Conservation (phyloP, 192 early-diverging fungal genomes). For the Phlyctochytrium arcticum region DNA sequence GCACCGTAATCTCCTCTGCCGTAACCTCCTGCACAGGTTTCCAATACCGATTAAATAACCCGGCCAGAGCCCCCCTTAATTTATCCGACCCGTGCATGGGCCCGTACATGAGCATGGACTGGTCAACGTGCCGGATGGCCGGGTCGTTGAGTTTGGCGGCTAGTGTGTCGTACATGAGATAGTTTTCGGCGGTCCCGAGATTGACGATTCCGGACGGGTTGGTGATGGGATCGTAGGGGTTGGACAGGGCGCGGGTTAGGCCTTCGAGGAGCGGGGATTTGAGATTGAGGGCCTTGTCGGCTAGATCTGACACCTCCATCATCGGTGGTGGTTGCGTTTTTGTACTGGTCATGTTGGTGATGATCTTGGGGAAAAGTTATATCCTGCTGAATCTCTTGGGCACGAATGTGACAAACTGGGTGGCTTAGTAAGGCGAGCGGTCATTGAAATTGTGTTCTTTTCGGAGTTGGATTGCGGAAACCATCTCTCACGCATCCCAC, state of each 20-base stretch:
- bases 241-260: background rate
- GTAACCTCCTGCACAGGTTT: conserved; percentile 38
- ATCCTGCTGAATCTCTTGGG: too few relatives aligned
- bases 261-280: background rate
- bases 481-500: too few relatives aligned
- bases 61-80: conserved; percentile 58
- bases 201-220: conserved; percentile 70
- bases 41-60: conserved; percentile 65
- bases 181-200: conserved; percentile 76
- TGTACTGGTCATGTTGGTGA: too few relatives aligned
- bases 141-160: background rate
- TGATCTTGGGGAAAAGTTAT: too few relatives aligned
- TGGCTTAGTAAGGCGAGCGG: too few relatives aligned
- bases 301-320: too few relatives aligned
- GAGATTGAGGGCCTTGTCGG: background rate
- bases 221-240: background rate
- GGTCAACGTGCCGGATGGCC: background rate
- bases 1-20: conserved; percentile 53
- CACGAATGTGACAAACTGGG: too few relatives aligned
- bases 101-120: conserved; percentile 42
- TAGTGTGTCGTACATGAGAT: conserved; percentile 43
- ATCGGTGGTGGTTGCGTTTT: too few relatives aligned
- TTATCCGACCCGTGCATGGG: conserved; percentile 13
- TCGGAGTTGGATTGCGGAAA: too few relatives aligned
- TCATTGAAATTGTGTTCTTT: too few relatives aligned